These are phyloP conservation scores for Zizania latifolia DNA, from an alignment of 176 grass and related monocot species.

Conservation along the genomic window DNA sequence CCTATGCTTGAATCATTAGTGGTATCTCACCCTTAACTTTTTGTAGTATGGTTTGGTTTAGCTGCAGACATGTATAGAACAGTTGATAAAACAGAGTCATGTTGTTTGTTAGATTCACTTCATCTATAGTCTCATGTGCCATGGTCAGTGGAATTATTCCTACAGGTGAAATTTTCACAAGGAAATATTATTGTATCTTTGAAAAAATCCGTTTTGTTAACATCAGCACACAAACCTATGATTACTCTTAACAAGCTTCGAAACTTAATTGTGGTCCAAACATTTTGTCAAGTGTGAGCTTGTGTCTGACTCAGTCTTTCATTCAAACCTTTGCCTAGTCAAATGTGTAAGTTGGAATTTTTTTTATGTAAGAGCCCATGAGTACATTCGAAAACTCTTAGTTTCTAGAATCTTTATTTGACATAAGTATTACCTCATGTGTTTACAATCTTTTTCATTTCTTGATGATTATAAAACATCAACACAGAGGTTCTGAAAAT, in stretches of 20 bases:
- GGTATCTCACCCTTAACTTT: neutral
- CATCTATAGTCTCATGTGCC: conserved; percentile 1
- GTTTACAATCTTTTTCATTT: neutral
- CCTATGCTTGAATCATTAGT: neutral
- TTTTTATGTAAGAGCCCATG: neutral
- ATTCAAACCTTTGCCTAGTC: neutral
- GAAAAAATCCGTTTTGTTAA: neutral
- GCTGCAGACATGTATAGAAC: neutral
- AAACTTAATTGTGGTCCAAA: conserved; percentile 1
- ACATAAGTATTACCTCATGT: neutral
- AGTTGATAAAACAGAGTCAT: neutral
- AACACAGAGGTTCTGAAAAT: conserved; percentile 6
- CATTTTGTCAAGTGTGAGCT: neutral
- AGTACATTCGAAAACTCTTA: neutral
- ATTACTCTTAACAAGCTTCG: neutral
- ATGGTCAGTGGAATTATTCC: neutral
- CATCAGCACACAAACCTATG: neutral
- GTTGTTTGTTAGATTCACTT: neutral
- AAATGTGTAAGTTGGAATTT: neutral
- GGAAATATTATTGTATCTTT: neutral
- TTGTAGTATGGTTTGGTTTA: neutral
- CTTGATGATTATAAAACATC: neutral
- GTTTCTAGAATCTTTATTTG: neutral
- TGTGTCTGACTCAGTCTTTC: neutral
- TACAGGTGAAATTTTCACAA: neutral